Evolutionary conservation across 2,329 filamentous ascomycete species (phyloP).

Genomic region (Huntiella abstrusa): DNA sequence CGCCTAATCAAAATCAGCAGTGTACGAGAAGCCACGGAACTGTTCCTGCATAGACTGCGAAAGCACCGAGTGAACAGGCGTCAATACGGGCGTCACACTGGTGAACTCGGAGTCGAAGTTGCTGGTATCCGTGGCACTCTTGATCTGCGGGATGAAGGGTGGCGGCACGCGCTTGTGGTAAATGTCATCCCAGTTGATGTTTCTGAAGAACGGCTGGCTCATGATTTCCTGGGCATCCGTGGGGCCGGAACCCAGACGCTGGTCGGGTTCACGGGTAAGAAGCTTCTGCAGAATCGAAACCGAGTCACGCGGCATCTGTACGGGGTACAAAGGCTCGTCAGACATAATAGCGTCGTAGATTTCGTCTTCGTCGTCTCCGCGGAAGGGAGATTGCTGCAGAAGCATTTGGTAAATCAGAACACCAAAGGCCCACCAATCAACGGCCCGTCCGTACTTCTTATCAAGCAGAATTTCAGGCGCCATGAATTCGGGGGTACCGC

Average conservation of each 20-base stretch:
- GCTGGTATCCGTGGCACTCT: constrained; percentile 90
- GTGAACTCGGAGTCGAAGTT: constrained; percentile 99
- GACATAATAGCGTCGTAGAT: constrained; percentile 98
- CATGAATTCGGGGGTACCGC: constrained; percentile 99
- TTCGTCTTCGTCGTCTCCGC: constrained; percentile 95
- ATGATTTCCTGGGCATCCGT: constrained; percentile 98
- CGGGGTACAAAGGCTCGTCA: constrained; percentile 92
- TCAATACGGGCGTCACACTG: constrained; percentile 90
- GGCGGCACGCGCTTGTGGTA: constrained; percentile 85
- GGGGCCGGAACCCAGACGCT: constrained; percentile 79
- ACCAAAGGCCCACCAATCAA: constrained; percentile 99
- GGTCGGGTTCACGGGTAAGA: constrained; percentile 82
- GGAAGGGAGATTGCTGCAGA: constrained; percentile 94
- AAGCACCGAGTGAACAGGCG: constrained; percentile 93
- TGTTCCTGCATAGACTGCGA: constrained; percentile 99
- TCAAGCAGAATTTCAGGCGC: constrained; percentile 95
- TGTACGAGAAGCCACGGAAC: constrained; percentile 97
- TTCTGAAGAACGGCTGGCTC: constrained; percentile 95
- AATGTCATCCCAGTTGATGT: constrained; percentile 97
- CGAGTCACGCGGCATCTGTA: constrained; percentile 95
- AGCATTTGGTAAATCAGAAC: constrained; percentile 99
- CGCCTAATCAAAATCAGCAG: constrained; percentile 61
- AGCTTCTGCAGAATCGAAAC: constrained; percentile 97
- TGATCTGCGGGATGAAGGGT: constrained; percentile 79
- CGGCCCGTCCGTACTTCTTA: constrained; percentile 93